Percentiles rank a stretch among this genome's conserved stretches.
These are phyloP conservation scores for Sporobolomyces phaffii DNA, from an alignment of 768 basidiomycete genomes.

Conservation along the genomic window DNA sequence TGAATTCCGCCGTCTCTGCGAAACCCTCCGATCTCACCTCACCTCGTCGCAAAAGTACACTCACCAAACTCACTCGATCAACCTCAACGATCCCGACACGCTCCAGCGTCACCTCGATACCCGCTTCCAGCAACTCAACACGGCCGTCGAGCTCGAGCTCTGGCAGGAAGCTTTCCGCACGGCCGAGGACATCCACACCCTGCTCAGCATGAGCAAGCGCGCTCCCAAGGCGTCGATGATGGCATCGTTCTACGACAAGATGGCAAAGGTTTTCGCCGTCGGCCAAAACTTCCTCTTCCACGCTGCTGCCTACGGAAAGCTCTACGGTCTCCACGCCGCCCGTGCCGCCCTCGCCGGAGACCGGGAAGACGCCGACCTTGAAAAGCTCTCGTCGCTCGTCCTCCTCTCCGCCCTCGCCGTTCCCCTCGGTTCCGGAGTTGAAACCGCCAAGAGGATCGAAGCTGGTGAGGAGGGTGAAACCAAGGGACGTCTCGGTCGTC, in stretches of 20 bases:
- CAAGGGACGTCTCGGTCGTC: conserved; percentile 65
- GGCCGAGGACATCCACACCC: conserved; percentile 94
- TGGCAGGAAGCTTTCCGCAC: conserved; percentile 99
- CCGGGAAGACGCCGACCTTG: conserved; percentile 65
- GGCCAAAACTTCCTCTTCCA: conserved; percentile 91
- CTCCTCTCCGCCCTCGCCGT: conserved; percentile 88
- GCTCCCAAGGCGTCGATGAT: conserved; percentile 90
- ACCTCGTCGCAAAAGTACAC: conserved; percentile 91
- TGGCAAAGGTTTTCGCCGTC: conserved; percentile 92
- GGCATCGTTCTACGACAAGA: conserved; percentile 98
- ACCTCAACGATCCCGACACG: conserved; percentile 88
- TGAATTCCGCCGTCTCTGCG: conserved; percentile 93
- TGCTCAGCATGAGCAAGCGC: conserved; percentile 88
- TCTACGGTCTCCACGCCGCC: conserved; percentile 59
- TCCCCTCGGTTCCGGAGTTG: conserved; percentile 60
- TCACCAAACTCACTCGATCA: conserved; percentile 88
- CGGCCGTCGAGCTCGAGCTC: conserved; percentile 92
- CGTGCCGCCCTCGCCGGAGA: conserved; percentile 54
- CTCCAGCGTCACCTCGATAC: conserved; percentile 94
- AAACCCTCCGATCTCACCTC: conserved; percentile 89
- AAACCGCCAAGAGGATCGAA: conserved; percentile 22
- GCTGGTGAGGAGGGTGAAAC: conserved; percentile 50
- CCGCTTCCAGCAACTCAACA: conserved; percentile 91
- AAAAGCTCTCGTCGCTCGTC: conserved; percentile 79
- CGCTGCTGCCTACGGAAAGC: conserved; percentile 89